Percentiles rank a stretch among this genome's conserved stretches.
These are phyloP conservation scores for Dioscorea zingiberensis DNA, from an alignment of 106 monocot species.

Conservation along the genomic window DNA sequence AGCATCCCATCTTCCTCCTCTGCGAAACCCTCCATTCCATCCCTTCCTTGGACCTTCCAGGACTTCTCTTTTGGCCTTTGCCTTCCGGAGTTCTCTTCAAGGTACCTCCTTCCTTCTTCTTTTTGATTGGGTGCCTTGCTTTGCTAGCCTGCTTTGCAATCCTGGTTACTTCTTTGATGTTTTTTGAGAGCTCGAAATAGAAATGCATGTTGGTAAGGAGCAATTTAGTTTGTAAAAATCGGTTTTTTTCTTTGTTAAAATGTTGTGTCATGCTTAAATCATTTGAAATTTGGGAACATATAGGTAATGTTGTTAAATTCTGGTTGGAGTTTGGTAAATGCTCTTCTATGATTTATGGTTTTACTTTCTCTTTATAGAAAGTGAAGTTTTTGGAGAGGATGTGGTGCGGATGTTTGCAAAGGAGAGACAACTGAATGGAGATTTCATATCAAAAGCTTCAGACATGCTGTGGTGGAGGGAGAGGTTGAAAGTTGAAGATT, in stretches of 20 bases:
- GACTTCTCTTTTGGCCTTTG: neutral
- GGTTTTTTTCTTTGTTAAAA: too few species aligned
- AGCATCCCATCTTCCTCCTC: neutral
- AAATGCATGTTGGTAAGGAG: too few species aligned
- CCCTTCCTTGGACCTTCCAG: neutral
- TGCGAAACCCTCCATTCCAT: neutral
- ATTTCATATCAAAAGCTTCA: slow-evolving; percentile 63
- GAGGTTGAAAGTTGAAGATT: slow-evolving; percentile 10
- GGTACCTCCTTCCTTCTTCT: neutral
- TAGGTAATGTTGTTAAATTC: too few species aligned
- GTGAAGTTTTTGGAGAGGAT: slow-evolving; percentile 47
- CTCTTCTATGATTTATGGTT: too few species aligned
- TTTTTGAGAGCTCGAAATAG: too few species aligned
- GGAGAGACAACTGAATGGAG: slow-evolving; percentile 67
- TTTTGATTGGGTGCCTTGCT: too few species aligned
- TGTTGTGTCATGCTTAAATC: too few species aligned
- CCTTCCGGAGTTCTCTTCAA: neutral
- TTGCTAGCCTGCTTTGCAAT: too few species aligned
- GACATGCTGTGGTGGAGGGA: slow-evolving; percentile 58
- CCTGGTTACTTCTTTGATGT: too few species aligned
- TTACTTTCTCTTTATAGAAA: slow-evolving; percentile 15
- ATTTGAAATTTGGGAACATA: too few species aligned
- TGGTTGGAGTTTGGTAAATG: too few species aligned
- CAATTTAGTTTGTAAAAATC: too few species aligned
- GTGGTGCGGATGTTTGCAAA: slow-evolving; percentile 46